Percentiles rank a stretch among this genome's conserved stretches.
Evolutionary conservation across 75 land plant species (phyloP).

Genomic region (Selaginella tamariscina): DNA sequence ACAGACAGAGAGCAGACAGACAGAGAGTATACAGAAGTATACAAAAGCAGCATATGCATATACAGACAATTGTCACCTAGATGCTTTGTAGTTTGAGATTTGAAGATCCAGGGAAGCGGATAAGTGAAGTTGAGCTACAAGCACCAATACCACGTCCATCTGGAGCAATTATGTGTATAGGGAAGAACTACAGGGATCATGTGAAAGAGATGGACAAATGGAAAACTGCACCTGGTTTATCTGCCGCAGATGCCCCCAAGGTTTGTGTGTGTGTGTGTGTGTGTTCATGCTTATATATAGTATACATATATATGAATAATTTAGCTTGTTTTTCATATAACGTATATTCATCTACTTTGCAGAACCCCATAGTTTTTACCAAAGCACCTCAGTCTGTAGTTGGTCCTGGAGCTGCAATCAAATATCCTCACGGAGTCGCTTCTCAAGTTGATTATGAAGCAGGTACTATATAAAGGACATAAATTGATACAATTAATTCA

Average conservation of each 20-base stretch:
- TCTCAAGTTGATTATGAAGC: slow-evolving; percentile 42
- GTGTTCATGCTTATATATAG: background rate
- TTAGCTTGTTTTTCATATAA: background rate
- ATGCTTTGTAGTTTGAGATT: background rate
- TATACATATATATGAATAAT: slow-evolving; percentile 8
- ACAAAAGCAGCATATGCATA: background rate
- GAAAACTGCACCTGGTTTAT: slow-evolving; percentile 38
- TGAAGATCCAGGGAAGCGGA: slow-evolving; percentile 19
- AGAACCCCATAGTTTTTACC: slow-evolving; percentile 41
- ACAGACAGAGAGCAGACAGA: background rate
- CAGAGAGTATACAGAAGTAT: slow-evolving; percentile 11
- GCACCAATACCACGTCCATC: slow-evolving; percentile 35
- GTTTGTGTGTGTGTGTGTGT: slow-evolving; percentile 14
- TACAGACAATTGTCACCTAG: background rate
- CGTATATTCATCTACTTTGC: background rate
- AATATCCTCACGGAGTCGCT: slow-evolving; percentile 33
- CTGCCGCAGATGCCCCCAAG: slow-evolving; percentile 36
- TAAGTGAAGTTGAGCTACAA: slow-evolving; percentile 24
- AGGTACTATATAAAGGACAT: slow-evolving; percentile 18
- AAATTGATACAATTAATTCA: too few species aligned
- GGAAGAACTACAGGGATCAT: slow-evolving; percentile 37
- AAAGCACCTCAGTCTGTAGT: slow-evolving; percentile 43
- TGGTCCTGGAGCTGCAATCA: slow-evolving; percentile 41
- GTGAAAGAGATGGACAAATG: slow-evolving; percentile 42
- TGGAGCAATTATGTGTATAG: slow-evolving; percentile 40